These are phyloP conservation scores for Aureobasidium musti DNA, from an alignment of 2,329 filamentous ascomycete species.

Conservation along the genomic window DNA sequence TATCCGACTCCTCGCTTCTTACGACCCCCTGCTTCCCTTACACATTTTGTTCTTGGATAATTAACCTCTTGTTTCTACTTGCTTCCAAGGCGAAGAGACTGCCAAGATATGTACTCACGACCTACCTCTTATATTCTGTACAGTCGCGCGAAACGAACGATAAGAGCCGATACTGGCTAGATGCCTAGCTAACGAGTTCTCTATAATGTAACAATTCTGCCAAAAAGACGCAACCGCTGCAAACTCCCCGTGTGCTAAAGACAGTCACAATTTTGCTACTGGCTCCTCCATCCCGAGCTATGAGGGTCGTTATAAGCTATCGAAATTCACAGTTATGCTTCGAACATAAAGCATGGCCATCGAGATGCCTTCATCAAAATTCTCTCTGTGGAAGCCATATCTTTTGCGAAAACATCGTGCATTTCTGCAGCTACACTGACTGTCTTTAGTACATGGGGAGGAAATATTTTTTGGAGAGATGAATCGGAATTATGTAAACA, in stretches of 20 bases:
- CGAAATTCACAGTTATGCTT: too few relatives aligned
- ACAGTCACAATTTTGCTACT: too few relatives aligned
- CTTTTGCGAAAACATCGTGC: too few relatives aligned
- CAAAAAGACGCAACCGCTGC: background rate
- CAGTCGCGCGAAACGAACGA: background rate
- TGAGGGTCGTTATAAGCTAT: too few relatives aligned
- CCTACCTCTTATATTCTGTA: background rate
- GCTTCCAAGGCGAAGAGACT: background rate
- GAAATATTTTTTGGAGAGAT: too few relatives aligned
- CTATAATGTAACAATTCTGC: background rate
- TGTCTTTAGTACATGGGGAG: too few relatives aligned
- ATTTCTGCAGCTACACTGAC: too few relatives aligned
- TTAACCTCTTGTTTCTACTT: slow-evolving; percentile 1
- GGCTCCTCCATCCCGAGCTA: too few relatives aligned
- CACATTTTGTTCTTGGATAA: slow-evolving; percentile 1
- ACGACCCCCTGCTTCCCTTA: background rate
- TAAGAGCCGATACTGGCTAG: background rate
- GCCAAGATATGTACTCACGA: slow-evolving; percentile 15
- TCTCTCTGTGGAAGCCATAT: too few relatives aligned
- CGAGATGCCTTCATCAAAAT: too few relatives aligned
- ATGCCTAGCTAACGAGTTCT: background rate
- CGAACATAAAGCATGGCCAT: too few relatives aligned
- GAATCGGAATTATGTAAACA: background rate
- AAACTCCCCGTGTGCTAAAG: background rate
- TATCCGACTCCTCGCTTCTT: background rate